Base-by-base conservation (phyloP, 345 rosid species). In the Iberis pinnata region DNA sequence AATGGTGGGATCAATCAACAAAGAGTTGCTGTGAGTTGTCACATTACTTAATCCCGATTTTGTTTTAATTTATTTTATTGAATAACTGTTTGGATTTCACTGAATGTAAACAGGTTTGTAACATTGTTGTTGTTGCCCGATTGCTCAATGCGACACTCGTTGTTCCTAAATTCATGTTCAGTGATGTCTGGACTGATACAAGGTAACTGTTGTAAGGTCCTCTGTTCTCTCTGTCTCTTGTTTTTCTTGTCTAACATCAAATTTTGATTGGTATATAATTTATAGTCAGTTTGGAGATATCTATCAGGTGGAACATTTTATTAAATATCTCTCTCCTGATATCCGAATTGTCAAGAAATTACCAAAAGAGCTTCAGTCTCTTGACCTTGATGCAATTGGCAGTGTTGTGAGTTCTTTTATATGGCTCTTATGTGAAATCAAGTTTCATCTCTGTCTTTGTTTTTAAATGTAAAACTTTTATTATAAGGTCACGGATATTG, bases 1-100 rank as follows among this genome's bases (percentile, higher is more conserved):
- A 92, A 92, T 77, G 98, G 98, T 55, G 98, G 98, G 15, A 80
- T 92, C 33, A 92, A 83, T 68, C 98, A 92, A 81, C 98, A 88
- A 65, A 70, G 97, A 61, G 98, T 92, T 13, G 95, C 98, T 61
- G 98, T 88, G 78, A 83, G 95, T 63, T 55, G 0, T 50, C 39
- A 5, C 36, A 18, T 44, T 31, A 37, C 6, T 13, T 18, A 18
- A 4, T 43, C 25, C 7, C 9, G 14, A 6, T 35, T 32, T 59
- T 6, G 8, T 12, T 11, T 33, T 9, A 9, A 36, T 12, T 41
- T 59, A 26, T 70, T 43, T 12, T 49, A 24, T 41, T 32, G 38
- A 17, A 54, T 63, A 56, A 60, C 46, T 8, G 39, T 56, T 29
- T 43, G 48, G 12, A 33, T 43, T 29, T 60, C 26, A 19, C 32